Evolutionary conservation across 2,329 filamentous ascomycete species (phyloP).

Genomic region (Hypoxylon sp.): DNA sequence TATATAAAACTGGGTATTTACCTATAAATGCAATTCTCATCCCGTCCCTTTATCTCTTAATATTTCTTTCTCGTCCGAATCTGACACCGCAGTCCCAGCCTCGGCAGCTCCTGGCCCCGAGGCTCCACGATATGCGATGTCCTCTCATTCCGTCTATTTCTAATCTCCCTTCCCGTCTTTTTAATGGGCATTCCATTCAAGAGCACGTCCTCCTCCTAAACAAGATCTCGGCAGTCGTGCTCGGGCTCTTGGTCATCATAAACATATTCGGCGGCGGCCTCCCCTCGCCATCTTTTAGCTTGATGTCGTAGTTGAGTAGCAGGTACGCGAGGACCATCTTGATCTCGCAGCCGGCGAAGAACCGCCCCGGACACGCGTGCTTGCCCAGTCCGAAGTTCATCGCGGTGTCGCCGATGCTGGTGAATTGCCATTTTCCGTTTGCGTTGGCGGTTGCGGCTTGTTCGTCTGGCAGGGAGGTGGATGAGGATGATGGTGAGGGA

Average conservation of each 20-base stretch:
- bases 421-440: conserved; percentile 48
- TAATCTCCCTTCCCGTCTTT: not conserved
- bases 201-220: conserved; percentile 44
- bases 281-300: conserved; percentile 49
- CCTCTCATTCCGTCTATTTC: not conserved
- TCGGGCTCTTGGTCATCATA: conserved; percentile 54
- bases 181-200: too few species aligned
- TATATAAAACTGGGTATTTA: conserved; percentile 24
- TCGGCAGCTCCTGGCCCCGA: conserved; percentile 33
- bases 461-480: not conserved
- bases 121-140: not conserved
- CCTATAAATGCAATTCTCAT: conserved; percentile 16
- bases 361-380: conserved; percentile 60
- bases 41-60: not conserved
- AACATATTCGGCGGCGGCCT: conserved; percentile 51
- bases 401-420: conserved; percentile 55
- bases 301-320: conserved; percentile 58
- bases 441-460: conserved; percentile 26
- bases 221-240: conserved; percentile 51
- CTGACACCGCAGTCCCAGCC: not conserved
- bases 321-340: conserved; percentile 59
- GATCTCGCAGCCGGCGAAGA: conserved; percentile 62
- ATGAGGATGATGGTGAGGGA: conserved; percentile 25
- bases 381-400: conserved; percentile 57
- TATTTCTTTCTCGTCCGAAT: not conserved